These are phyloP conservation scores for Nothomitra cinnamomea DNA, from an alignment of 2,329 filamentous ascomycete species.

Conservation along the genomic window DNA sequence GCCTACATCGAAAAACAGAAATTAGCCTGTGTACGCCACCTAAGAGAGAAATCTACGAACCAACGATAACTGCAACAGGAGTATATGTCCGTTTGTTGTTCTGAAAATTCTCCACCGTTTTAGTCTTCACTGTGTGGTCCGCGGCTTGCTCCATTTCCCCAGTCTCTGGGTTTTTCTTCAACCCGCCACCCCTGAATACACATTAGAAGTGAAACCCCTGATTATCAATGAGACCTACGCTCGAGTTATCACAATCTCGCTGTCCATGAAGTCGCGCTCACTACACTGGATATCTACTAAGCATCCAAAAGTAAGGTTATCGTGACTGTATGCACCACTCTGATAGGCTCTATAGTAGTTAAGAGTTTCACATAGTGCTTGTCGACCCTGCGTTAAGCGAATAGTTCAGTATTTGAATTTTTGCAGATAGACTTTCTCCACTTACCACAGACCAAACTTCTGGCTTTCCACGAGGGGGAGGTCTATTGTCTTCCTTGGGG, in stretches of 20 bases:
- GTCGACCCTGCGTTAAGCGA: conserved; percentile 23
- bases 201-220: background rate
- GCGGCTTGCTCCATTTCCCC: conserved; percentile 29
- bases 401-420: background rate
- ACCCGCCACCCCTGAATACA: conserved; percentile 34
- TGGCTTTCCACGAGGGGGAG: conserved; percentile 3
- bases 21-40: background rate
- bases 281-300: conserved; percentile 40
- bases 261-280: conserved; percentile 38
- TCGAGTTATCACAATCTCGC: conserved; percentile 45
- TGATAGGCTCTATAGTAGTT: conserved; percentile 46
- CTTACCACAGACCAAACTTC: conserved; percentile 6
- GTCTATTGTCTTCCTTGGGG: background rate
- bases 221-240: conserved; percentile 30
- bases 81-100: conserved; percentile 29
- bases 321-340: conserved; percentile 36
- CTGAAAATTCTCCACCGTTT: conserved; percentile 23
- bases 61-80: conserved; percentile 39
- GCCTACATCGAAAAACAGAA: conserved; percentile 26
- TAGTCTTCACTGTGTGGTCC: conserved; percentile 26
- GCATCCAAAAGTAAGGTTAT: conserved; percentile 35
- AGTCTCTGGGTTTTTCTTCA: conserved; percentile 25
- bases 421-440: background rate
- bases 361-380: conserved; percentile 45
- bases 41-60: conserved; percentile 18